Base-by-base conservation (phyloP, 2,329 filamentous ascomycete genomes). In the Lasiodiplodia sp. region DNA sequence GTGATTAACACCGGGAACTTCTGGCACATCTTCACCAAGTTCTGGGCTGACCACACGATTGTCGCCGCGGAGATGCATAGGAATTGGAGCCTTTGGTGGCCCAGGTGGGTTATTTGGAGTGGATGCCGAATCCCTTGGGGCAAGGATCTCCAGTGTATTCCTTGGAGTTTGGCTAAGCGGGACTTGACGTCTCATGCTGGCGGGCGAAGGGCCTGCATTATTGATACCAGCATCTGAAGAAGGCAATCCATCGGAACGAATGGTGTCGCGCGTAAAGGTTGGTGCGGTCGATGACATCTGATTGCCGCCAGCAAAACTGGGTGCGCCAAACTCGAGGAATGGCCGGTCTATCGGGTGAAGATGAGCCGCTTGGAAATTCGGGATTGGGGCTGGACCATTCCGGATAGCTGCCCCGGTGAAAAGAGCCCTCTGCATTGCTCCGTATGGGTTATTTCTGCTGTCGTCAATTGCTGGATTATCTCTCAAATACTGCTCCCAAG, bases 161-260 rank as follows among this genome's bases (percentile, higher is more conserved):
- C n/a, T 63, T 16, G 18, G 23, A 8, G 12, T 8, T 10, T 21
- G 28, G 7, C 52, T 21, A 5, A 34, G 34, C 11, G 37, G 51
- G 1, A 47, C 12, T 11, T 56, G 63, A 18, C 21, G 51, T 37
- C 63, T 66, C 63, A 66, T 66, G 14, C 63, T 66, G 2, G 63
- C 63, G 8, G 63, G 49, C 1, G 51, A 66, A 7, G 63, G 63
- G 11, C 51, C 63, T 4, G 51, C 63, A 11, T 66, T 66, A 37
- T 66, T 66, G 37, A 66, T 56, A 4, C 63, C 63, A 34, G 51
- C 63, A 31, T 66, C 63, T 10, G 63, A 56, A 16, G 51, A 66
- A 14, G 51, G 34, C 2, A 47, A 18, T 12, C 51, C 52, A n/a
- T 56, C 63, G 1, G 25, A 47, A 11, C 38, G 63, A 37, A 47